A percentile compares a stretch with the other conserved stretches of the same genome.
Conservation (phyloP, 257 asterid species). For the Solanum okadae region DNA sequence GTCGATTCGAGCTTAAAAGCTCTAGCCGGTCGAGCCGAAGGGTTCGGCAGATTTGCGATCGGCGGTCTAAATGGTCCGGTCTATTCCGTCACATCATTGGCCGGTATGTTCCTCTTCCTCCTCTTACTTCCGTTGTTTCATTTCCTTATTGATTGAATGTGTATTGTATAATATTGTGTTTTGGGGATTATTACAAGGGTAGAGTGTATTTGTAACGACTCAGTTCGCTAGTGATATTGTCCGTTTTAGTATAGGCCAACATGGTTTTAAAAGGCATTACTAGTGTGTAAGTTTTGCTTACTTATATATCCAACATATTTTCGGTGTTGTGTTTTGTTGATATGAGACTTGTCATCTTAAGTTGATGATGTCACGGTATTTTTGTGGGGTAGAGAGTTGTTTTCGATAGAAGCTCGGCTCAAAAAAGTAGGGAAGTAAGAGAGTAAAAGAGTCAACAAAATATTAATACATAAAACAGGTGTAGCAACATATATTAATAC, state of each 20-base stretch:
- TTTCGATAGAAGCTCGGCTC: too few relatives aligned
- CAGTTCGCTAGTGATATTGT: neutral
- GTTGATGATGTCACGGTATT: neutral
- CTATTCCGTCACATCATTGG: conserved; percentile 48
- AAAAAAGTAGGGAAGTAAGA: neutral
- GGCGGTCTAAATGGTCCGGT: conserved; percentile 73
- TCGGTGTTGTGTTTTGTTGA: neutral
- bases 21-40: conserved; percentile 78
- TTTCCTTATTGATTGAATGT: neutral
- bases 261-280: neutral
- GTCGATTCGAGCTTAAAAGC: conserved; percentile 52
- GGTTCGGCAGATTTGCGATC: conserved; percentile 63
- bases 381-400: neutral
- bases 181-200: neutral
- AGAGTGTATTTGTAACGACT: neutral
- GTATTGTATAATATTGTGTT: neutral
- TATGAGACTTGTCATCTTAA: neutral
- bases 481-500: neutral
- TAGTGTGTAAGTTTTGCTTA: neutral
- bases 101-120: conserved; percentile 28
- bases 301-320: neutral
- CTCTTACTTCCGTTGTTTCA: neutral
- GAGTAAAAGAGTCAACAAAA: neutral
- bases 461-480: neutral
- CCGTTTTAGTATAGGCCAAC: neutral